phyloP scores from a whole-genome alignment of 257 asterid genomes.

The Solanum raphanifolium region DNA sequence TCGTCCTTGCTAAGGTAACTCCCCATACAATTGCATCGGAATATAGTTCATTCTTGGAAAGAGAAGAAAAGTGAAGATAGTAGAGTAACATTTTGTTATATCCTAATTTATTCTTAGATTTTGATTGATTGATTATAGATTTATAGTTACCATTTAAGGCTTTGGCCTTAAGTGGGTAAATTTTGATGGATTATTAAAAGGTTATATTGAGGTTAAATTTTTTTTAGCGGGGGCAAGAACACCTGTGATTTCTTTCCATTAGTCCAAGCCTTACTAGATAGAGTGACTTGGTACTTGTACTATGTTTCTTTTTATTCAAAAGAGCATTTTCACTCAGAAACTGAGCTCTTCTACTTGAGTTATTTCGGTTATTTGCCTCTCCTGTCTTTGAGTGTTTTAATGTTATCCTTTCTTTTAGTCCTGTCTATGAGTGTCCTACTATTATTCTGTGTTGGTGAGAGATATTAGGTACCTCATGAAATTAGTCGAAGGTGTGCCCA shows the following conservation, averaged over 20 bases:
- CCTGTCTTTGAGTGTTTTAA: not conserved
- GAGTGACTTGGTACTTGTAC: not conserved
- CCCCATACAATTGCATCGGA: not conserved
- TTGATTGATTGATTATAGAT: not conserved
- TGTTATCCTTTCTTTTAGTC: not conserved
- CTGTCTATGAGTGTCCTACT: no score
- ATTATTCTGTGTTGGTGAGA: not conserved
- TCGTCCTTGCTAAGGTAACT: not conserved
- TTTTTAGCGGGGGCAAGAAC: not conserved
- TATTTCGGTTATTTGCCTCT: not conserved
- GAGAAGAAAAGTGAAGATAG: not conserved
- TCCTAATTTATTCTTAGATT: not conserved
- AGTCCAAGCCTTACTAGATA: not conserved
- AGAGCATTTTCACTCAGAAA: not conserved
- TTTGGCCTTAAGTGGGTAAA: not conserved
- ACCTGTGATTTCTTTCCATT: not conserved
- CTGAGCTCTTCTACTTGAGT: not conserved
- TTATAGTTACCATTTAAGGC: not conserved
- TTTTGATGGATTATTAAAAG: not conserved
- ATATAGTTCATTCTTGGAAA: not conserved
- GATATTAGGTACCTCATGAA: not conserved
- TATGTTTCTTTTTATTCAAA: not conserved
- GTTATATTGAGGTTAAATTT: not conserved
- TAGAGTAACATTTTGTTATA: not conserved
- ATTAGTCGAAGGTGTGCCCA: not conserved